Evolutionary conservation across 225 moss, liverwort and hornwort species (phyloP), one percentile per base, ranked within the genome.

Genomic region (Climacium dendroides): DNA sequence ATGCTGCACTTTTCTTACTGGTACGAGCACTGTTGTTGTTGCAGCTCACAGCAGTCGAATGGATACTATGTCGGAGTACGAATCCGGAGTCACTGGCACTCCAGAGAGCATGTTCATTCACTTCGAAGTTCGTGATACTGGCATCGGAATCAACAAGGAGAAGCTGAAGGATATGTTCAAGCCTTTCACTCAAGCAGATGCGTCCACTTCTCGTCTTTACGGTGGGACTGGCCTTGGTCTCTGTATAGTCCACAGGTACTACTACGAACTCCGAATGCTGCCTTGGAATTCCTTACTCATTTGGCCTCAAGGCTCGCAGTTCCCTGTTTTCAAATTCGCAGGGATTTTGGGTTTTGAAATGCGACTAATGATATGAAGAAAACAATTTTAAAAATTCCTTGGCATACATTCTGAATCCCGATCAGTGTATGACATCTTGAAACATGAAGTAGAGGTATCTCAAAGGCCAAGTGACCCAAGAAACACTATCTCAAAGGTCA

Each of bases 131-230:
- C 89, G 90, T 32, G 96, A 96, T 17, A 92, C 96, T 48, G 96
- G 96, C 76, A 95, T 95, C 55, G 96, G 96, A 39, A 93, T 96
- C 39, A 85, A 89, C 79, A 78, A 91, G 85, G 96, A 94, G 43
- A 94, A 87, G 58, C 88, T 95, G 16, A 87, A 91, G 15, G 95
- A 95, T 57, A 96, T 96, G 96, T 96, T 96, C 86, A 88, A 93
- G 86, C 95, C 96, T 48, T 96, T 96, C 80, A 95, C 96, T 11
- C 96, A 96, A 91, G 96, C 96, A 37, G 95, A 96, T 91, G 91
- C 93, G 74, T 95, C 96, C 59, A 94, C 93, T 45, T 95, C 95
- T 83, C 95, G 96, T 82, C 95, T 95, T 37, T 95, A 96, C 76
- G 96, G 96, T 43, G 95, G 96, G 59, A 96, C 95, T 32, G 96